Base-by-base conservation (phyloP, 306 rosid species). In the Castanea crenata region DNA sequence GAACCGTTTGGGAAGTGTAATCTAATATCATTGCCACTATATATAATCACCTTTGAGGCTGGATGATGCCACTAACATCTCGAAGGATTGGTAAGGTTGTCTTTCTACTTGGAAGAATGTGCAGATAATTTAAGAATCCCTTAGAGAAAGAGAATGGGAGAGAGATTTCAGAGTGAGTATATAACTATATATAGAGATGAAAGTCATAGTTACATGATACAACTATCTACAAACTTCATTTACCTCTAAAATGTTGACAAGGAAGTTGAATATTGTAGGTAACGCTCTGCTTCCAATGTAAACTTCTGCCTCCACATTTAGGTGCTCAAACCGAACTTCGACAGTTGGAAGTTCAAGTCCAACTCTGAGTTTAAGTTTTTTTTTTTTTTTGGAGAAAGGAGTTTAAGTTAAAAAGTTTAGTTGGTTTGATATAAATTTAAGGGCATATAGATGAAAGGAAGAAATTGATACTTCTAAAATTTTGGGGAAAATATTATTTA, bases 261-360 rank as follows among this genome's bases (percentile, higher is more conserved):
- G 62, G 23, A 86, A 89, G 76, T 92, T 92, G 19, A 82, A 41
- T 29, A 90, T 70, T 6, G 91, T 76, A 5, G 97, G 97, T 51
- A 90, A 83, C 21, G 95, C 90, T 85, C 95, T 89, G 78, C 89
- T 82, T 83, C 95, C 97, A 38, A 86, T 89, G 73, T 83, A 75
- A 79, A 85, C 88, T 78, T 90, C 91, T 76, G 95, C 93, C 62
- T 87, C 95, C 52, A 90, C 78, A 63, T 74, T 86, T 56, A 92
- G 49, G 78, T 92, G 86, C 89, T 92, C 91, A 80, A 74, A 92
- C 78, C 92, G 87, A 63, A 90, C 91, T 85, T 92, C 97, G 76
- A 89, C 79, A 55, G 93, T 89, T 25, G 95, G 95, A 55, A 90
- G 78, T 6, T 85, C 85, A 57, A 92, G 81, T 70, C 92, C 93